Percentiles rank a stretch among this genome's conserved stretches.
Conservation (phyloP, 768 basidiomycete species). For the Lactarius tabidus region DNA sequence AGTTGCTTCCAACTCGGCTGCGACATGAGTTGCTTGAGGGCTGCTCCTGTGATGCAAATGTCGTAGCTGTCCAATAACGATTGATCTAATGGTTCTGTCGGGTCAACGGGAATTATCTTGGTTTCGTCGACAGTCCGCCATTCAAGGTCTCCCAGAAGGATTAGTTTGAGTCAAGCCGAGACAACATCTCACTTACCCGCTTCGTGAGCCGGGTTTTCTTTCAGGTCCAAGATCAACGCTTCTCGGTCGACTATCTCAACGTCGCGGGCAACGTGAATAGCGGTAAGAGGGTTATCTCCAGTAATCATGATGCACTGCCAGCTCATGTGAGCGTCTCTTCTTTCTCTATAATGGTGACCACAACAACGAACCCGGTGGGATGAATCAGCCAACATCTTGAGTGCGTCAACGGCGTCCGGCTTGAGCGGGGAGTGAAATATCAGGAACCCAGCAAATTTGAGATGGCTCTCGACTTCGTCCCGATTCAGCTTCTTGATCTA, state of each 20-base stretch:
- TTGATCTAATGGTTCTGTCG: slow-evolving; percentile 69
- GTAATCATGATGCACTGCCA: slow-evolving; percentile 97
- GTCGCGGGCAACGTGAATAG: slow-evolving; percentile 90
- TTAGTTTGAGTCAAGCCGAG: slow-evolving; percentile 8
- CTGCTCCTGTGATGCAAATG: slow-evolving; percentile 93
- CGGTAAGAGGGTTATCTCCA: slow-evolving; percentile 96
- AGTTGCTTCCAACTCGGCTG: slow-evolving; percentile 71
- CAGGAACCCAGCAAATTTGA: slow-evolving; percentile 92
- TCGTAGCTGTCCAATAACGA: slow-evolving; percentile 84
- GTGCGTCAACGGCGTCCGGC: slow-evolving; percentile 80
- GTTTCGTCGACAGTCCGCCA: slow-evolving; percentile 95
- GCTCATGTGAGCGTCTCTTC: slow-evolving; percentile 10
- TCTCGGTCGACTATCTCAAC: slow-evolving; percentile 98
- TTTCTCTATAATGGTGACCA: slow-evolving; percentile 3
- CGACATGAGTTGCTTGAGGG: slow-evolving; percentile 82
- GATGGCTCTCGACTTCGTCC: slow-evolving; percentile 69
- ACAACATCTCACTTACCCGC: slow-evolving; percentile 45
- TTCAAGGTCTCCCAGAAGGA: slow-evolving; percentile 53
- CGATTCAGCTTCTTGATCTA: slow-evolving; percentile 89
- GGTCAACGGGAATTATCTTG: slow-evolving; percentile 83
- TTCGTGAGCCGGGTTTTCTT: slow-evolving; percentile 70
- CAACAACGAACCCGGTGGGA: slow-evolving; percentile 79
- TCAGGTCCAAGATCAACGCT: slow-evolving; percentile 85
- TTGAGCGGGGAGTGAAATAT: slow-evolving; percentile 99
- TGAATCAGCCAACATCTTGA: slow-evolving; percentile 94